Base-by-base conservation (phyloP, 371 early-diverging fungal genomes). In the Mucor indicus region DNA sequence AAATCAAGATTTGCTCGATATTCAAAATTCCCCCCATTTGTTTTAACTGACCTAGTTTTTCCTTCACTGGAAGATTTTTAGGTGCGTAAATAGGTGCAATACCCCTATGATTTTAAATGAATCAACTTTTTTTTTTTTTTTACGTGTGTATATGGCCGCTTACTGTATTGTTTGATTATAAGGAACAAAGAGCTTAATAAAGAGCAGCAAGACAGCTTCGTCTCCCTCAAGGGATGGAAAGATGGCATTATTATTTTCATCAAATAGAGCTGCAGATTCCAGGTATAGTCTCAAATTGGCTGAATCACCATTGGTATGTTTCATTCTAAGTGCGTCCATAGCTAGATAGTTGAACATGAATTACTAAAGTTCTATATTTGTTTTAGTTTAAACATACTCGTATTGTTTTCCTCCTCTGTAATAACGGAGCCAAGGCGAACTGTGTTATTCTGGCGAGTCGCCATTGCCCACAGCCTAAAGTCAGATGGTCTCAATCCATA, bases 391-490 rank as follows among this genome's bases (percentile, higher is more conserved):
- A 15, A 32, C 19, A 39, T 50, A 32, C 42, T 60, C 3, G 52
- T 49, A 5, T 52, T 19, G 1, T 48, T 21, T 24, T 64, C 64
- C 19, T 55, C 60, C 6, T 44, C 46, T 8, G 44, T 38, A 20
- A 91, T 72, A 10, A 87, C 85, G 8, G 62, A 36, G 54, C 96
- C 96, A 3, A 91, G 88, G n/a, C 98, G 84, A 27, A 90, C 61
- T 1, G 98, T 96, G 49, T 86, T 83, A 71, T 97, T 97, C 64
- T 93, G 90, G 17, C 98, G 84, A 17, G 82, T 83, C 19, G 87
- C 86, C 47, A 97, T 70, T 1, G 77, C 62, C 98, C 98, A 97
- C 27, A 96, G 59, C 17, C 95, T 80, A 44, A 95, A 70, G 17
- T 78, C 65, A 10, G 73, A 77, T 1, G 66, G 50, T 0, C 69